Percentiles rank a stretch among this genome's conserved stretches.
Evolutionary conservation across 2,329 filamentous ascomycete species (phyloP).

Genomic region (Colletotrichum sp.): DNA sequence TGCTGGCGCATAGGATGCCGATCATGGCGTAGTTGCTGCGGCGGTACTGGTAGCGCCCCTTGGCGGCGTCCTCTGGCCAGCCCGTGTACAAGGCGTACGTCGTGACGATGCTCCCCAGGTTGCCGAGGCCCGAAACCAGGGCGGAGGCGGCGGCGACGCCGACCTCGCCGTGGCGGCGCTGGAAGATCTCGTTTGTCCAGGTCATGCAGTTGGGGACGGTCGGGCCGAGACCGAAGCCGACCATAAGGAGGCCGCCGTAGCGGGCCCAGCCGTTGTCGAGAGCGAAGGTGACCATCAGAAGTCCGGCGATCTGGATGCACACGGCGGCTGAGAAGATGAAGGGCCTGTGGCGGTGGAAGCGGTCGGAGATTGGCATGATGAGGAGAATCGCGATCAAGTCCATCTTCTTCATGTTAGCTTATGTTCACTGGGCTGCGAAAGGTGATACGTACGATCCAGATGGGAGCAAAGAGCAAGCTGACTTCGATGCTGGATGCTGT

Average conservation of each 20-base stretch:
- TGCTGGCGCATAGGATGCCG: slow-evolving; percentile 80
- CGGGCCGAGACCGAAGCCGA: slow-evolving; percentile 88
- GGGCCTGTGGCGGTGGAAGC: slow-evolving; percentile 81
- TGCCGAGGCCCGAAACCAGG: slow-evolving; percentile 85
- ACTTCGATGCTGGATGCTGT: slow-evolving; percentile 75
- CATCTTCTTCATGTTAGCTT: slow-evolving; percentile 54
- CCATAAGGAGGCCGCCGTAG: slow-evolving; percentile 87
- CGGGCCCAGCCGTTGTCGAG: slow-evolving; percentile 76
- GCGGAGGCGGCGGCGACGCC: slow-evolving; percentile 87
- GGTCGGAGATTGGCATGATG: slow-evolving; percentile 84
- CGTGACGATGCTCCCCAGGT: slow-evolving; percentile 83
- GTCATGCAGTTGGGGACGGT: slow-evolving; percentile 95
- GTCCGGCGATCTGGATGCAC: slow-evolving; percentile 80
- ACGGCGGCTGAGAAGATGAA: slow-evolving; percentile 81
- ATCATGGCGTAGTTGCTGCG: slow-evolving; percentile 90
- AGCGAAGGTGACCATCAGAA: slow-evolving; percentile 80
- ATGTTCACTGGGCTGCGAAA: not conserved
- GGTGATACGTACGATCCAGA: slow-evolving; percentile 76
- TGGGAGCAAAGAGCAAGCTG: slow-evolving; percentile 85
- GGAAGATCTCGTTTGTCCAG: slow-evolving; percentile 91
- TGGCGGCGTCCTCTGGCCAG: slow-evolving; percentile 77
- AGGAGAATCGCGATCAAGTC: slow-evolving; percentile 87
- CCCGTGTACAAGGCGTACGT: slow-evolving; percentile 90
- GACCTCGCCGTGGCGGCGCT: slow-evolving; percentile 86
- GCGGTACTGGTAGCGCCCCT: slow-evolving; percentile 74